phyloP scores from a whole-genome alignment of 768 basidiomycete species.

The Solioccasus polychromus region DNA sequence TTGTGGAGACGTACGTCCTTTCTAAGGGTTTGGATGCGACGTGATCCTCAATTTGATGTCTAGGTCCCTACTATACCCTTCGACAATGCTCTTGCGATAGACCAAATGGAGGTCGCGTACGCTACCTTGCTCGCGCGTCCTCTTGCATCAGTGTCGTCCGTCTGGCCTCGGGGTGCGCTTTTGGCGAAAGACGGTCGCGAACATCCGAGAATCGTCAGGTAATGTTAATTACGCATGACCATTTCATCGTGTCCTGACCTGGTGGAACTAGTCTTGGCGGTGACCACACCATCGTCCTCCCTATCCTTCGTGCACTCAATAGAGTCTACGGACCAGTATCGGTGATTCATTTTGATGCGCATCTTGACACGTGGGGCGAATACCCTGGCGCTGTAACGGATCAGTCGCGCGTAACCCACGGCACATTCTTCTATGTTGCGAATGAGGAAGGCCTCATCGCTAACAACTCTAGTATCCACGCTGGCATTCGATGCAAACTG shows the following conservation, averaged over 20 bases:
- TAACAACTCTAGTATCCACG: conserved; percentile 76
- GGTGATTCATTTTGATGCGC: conserved; percentile 82
- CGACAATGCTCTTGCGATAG: conserved; percentile 79
- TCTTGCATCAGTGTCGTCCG: conserved; percentile 28
- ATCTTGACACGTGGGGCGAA: conserved; percentile 60
- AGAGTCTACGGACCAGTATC: conserved; percentile 79
- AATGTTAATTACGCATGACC: neutral
- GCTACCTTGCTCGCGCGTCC: conserved; percentile 66
- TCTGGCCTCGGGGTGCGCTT: conserved; percentile 25
- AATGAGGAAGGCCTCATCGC: conserved; percentile 73
- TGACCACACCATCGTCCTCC: conserved; percentile 85
- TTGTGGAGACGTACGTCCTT: conserved; percentile 68
- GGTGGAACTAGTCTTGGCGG: conserved; percentile 54
- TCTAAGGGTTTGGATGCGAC: neutral
- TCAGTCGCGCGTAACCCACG: conserved; percentile 75
- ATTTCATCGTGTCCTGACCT: neutral
- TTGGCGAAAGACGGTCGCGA: conserved; percentile 56
- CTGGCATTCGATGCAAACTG: conserved; percentile 80
- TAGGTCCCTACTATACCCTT: conserved; percentile 77
- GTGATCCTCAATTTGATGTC: neutral
- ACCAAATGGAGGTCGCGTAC: conserved; percentile 88
- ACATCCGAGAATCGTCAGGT: conserved; percentile 76
- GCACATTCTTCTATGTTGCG: conserved; percentile 83
- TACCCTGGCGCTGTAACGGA: conserved; percentile 42
- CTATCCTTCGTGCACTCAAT: conserved; percentile 77